phyloP scores from a whole-genome alignment of 495 filamentous ascomycete genomes.

The Terfezia boudieri region DNA sequence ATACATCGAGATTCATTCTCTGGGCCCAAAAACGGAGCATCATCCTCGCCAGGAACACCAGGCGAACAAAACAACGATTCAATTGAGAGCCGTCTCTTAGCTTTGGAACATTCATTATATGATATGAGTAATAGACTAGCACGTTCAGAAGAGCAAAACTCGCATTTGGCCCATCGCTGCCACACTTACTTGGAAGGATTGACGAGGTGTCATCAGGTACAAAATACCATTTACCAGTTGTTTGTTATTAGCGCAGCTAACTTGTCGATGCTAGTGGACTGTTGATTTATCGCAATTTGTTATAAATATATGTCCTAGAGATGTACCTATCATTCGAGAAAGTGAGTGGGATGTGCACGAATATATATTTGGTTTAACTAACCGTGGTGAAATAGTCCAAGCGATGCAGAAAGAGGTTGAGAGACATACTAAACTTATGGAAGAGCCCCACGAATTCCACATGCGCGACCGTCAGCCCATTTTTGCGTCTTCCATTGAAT shows the following conservation, averaged over 20 bases:
- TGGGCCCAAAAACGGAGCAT: slow-evolving; percentile 39
- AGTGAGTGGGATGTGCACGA: slow-evolving; percentile 25
- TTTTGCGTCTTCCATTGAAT: slow-evolving; percentile 46
- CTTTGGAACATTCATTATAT: slow-evolving; percentile 60
- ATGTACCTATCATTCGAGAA: slow-evolving; percentile 38
- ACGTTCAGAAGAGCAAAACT: slow-evolving; percentile 65
- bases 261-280: slow-evolving; percentile 14
- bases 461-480: slow-evolving; percentile 55
- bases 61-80: slow-evolving; percentile 47
- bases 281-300: slow-evolving; percentile 21
- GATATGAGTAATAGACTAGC: slow-evolving; percentile 54
- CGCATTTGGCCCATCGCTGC: slow-evolving; percentile 55
- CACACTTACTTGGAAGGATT: slow-evolving; percentile 66
- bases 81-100: slow-evolving; percentile 48
- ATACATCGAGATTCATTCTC: slow-evolving; percentile 90
- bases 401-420: slow-evolving; percentile 66
- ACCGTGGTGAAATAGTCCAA: slow-evolving; percentile 31
- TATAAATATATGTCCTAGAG: slow-evolving; percentile 19
- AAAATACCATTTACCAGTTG: neutral
- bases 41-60: slow-evolving; percentile 62
- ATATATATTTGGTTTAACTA: slow-evolving; percentile 3
- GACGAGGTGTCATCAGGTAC: slow-evolving; percentile 49
- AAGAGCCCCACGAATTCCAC: slow-evolving; percentile 54
- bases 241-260: too few relatives aligned
- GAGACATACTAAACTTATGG: slow-evolving; percentile 61